Percentiles rank a stretch among this genome's conserved stretches.
Conservation (phyloP, 169 alveolate species). For the Eimeria falciformis region DNA sequence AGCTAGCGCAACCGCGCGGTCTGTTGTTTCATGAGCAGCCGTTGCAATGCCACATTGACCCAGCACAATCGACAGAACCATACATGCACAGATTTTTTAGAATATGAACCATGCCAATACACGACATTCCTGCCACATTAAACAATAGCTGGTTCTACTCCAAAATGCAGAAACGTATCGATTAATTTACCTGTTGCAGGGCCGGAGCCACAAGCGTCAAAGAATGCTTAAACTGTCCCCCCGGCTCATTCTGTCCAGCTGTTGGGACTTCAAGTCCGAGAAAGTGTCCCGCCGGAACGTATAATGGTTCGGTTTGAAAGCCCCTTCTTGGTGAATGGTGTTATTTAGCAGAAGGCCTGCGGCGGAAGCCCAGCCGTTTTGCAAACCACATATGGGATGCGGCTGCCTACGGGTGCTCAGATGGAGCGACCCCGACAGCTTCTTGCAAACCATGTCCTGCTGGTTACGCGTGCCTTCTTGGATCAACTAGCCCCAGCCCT, state of each 20-base stretch:
- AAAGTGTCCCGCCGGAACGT: constrained; percentile 34
- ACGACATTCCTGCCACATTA: background rate
- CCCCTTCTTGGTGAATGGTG: background rate
- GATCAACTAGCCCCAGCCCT: background rate
- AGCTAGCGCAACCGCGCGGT: too few species aligned
- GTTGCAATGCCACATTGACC: too few species aligned
- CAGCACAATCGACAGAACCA: background rate
- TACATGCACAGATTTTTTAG: background rate
- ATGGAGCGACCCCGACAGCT: background rate
- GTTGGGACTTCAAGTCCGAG: constrained; percentile 6
- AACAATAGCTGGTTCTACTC: background rate
- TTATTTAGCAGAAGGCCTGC: too few species aligned
- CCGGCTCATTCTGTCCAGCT: constrained; percentile 62
- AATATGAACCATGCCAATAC: background rate
- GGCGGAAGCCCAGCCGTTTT: too few species aligned
- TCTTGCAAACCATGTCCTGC: constrained; percentile 9
- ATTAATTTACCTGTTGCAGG: background rate
- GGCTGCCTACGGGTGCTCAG: background rate
- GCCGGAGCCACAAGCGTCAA: background rate
- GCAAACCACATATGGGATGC: too few species aligned
- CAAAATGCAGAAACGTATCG: background rate
- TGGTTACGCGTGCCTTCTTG: constrained; percentile 11
- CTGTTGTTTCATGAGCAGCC: too few species aligned
- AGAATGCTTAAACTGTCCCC: constrained; percentile 29
- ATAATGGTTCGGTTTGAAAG: background rate